Conservation (phyloP, 495 filamentous ascomycete species). For the Penicillium longicatenatum region DNA sequence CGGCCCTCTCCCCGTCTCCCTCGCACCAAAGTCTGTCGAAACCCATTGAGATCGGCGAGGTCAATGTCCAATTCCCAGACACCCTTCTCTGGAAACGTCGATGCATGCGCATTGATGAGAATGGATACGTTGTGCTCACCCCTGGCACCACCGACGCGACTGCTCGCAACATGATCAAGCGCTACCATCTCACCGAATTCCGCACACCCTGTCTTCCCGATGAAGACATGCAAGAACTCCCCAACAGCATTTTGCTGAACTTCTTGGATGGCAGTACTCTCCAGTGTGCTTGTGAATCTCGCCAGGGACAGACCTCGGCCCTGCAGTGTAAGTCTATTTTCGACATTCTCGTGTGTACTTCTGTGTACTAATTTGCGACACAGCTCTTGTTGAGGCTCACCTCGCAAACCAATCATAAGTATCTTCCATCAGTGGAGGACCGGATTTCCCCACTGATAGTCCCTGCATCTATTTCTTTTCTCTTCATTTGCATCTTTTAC, state of each 20-base stretch:
- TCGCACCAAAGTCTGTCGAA: constrained; percentile 22
- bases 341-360: background rate
- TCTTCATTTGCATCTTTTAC: constrained; percentile 2
- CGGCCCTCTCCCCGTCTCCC: constrained; percentile 31
- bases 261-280: constrained; percentile 81
- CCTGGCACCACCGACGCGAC: constrained; percentile 49
- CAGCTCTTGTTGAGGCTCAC: constrained; percentile 35
- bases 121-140: constrained; percentile 75
- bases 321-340: constrained; percentile 60
- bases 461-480: constrained; percentile 3
- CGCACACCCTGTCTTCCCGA: constrained; percentile 75
- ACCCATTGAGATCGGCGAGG: constrained; percentile 74
- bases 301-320: constrained; percentile 67
- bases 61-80: constrained; percentile 93
- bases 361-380: constrained; percentile 5
- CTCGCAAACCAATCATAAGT: constrained; percentile 25
- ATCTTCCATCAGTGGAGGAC: constrained; percentile 8
- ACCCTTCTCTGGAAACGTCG: constrained; percentile 91
- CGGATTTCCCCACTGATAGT: constrained; percentile 11
- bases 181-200: constrained; percentile 83
- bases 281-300: constrained; percentile 83
- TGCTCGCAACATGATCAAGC: constrained; percentile 62
- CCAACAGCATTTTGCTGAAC: constrained; percentile 82
- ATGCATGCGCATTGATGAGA: constrained; percentile 73
- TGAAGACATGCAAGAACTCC: constrained; percentile 84